These are phyloP conservation scores for Skeletonema potamos DNA, from an alignment of 108 stramenopile species.

Conservation along the genomic window DNA sequence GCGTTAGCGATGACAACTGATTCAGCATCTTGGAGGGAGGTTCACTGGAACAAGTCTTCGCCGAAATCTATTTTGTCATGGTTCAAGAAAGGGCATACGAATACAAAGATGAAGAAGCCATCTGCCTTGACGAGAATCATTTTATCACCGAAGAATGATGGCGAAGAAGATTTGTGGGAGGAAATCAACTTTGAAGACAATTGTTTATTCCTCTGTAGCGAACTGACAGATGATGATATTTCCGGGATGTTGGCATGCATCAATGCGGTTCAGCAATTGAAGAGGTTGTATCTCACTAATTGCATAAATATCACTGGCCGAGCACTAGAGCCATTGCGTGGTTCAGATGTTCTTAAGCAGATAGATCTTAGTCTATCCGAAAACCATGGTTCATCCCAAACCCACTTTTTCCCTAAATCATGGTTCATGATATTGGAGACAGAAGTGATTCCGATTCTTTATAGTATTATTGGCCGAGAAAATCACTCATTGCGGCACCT, in stretches of 20 bases:
- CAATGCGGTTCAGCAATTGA: background rate
- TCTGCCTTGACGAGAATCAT: background rate
- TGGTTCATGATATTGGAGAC: background rate
- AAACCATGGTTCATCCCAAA: background rate
- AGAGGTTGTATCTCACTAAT: background rate
- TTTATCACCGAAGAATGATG: background rate
- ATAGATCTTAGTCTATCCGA: background rate
- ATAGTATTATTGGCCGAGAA: conserved; percentile 6
- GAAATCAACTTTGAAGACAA: background rate
- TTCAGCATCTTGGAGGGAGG: background rate
- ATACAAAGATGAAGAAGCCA: background rate
- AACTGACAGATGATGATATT: conserved; percentile 15
- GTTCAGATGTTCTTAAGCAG: background rate
- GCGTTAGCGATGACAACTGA: background rate
- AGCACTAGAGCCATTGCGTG: conserved; percentile 7
- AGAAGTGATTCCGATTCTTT: background rate
- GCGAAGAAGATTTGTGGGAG: background rate
- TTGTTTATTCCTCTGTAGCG: background rate
- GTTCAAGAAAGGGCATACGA: background rate
- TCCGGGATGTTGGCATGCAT: conserved; percentile 1
- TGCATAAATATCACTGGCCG: conserved; percentile 1
- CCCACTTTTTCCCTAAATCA: background rate
- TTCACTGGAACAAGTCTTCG: background rate
- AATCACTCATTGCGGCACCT: background rate
- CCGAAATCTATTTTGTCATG: background rate